Base-by-base conservation (phyloP, 1,284 basidiomycete genomes). In the Athelia psychrophila region DNA sequence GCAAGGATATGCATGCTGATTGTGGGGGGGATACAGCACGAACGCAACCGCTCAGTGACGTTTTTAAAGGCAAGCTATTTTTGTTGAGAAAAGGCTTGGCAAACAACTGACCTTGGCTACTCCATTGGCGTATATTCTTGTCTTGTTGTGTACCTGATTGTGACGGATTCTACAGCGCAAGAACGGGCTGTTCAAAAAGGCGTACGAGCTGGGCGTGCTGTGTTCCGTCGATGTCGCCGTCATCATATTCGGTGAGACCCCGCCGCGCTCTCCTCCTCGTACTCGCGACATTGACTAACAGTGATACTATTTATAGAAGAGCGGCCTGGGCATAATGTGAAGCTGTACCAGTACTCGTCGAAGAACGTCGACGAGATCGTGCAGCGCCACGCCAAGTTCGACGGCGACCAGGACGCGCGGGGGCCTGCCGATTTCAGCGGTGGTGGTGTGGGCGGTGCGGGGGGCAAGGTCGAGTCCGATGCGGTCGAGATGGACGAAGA, bases 101-200 rank as follows among this genome's bases (percentile, higher is more conserved):
- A 70, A 30, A 30, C 5, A 5, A 13, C 27, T 30, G 27, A 30
- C 27, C 27, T 30, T 30, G 27, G 27, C 27, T 30, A 6, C 13
- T 30, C 27, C n/a, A n/a, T 30, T 30, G 27, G 27, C 13, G 13
- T 13, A 5, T 30, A 13, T 30, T 30, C 27, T 30, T 6, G 5
- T 13, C 27, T 30, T 30, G 5, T 13, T 13, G 13, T 30, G 6
- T 30, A 5, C 27, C 27, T 13, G 13, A 30, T 64, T 58, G 62
- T 60, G 54, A 59, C 58, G 47, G 58, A 44, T 54, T 56, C 54
- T 57, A 56, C 71, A 89, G 86, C 79, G 91, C 60, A 93, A 93
- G 75, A 90, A 90, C 54, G 91, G 91, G 2, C 80, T 94, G 51
- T 93, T 94, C 83, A 93, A 93, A 68, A 93, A 93, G 66, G 91